A percentile compares a stretch with the other conserved stretches of the same genome.
Evolutionary conservation across 2,329 filamentous ascomycete species (phyloP).

Genomic region (Xylariaceae sp.): DNA sequence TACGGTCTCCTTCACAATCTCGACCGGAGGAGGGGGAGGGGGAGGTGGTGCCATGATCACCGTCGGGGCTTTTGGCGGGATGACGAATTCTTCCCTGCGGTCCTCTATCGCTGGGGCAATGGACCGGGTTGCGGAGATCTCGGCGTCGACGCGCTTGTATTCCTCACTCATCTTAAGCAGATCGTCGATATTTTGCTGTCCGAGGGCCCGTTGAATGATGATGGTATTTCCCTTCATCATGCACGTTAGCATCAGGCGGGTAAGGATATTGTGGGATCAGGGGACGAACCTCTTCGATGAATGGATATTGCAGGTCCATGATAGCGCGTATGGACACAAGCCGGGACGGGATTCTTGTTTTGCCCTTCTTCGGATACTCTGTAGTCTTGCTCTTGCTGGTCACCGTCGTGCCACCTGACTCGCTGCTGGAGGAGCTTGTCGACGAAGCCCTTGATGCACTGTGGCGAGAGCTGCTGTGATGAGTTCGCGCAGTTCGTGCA

Average conservation of each 20-base stretch:
- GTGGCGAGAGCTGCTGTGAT: conserved; percentile 31
- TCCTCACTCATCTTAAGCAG: conserved; percentile 78
- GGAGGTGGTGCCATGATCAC: conserved; percentile 26
- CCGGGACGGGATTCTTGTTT: conserved; percentile 79
- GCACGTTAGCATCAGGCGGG: conserved; percentile 29
- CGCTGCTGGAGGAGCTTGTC: conserved; percentile 41
- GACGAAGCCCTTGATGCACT: conserved; percentile 42
- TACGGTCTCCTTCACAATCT: conserved; percentile 43
- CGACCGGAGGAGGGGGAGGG: conserved; percentile 21
- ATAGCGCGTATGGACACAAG: conserved; percentile 78
- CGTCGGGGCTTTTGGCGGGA: conserved; percentile 31
- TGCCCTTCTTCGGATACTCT: conserved; percentile 76
- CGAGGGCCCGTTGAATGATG: conserved; percentile 77
- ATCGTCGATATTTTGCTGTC: conserved; percentile 88
- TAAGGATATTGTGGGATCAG: not conserved
- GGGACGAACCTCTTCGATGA: conserved; percentile 71
- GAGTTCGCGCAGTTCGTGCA: conserved; percentile 22
- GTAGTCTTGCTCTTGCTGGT: conserved; percentile 41
- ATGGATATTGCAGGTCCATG: conserved; percentile 81
- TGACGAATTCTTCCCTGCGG: conserved; percentile 39
- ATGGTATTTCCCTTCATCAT: conserved; percentile 66
- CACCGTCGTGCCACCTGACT: conserved; percentile 41
- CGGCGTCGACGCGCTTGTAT: conserved; percentile 56
- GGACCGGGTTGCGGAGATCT: conserved; percentile 44
- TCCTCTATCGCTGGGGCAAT: conserved; percentile 47